Base-by-base conservation (phyloP, 2,329 filamentous ascomycete species). In the Microascus cirrosus region DNA sequence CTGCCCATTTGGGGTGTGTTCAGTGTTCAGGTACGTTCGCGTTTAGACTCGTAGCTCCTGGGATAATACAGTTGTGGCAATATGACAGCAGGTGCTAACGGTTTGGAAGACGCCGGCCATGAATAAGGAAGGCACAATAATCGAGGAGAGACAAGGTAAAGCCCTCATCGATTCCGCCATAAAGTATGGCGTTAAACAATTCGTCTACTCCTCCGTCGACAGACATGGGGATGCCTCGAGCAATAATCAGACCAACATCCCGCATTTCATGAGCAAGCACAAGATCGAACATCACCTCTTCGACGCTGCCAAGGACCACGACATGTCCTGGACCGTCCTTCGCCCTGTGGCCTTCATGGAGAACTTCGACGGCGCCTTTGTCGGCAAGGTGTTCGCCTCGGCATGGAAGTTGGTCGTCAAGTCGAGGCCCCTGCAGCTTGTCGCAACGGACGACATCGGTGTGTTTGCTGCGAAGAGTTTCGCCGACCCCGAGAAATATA, bases 131-230 rank as follows among this genome's bases (percentile, higher is more conserved):
- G 45, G 45, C 45, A 8, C 45, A 2, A 20, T 20, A 6, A 50
- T 24, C n/a, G 45, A 50, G 6, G 45, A 42, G 13, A 35, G 25
- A 8, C 55, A 56, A 24, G 94, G 94, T 61, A 86, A 88, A 69
- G 88, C 89, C 2, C 80, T 96, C 60, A 93, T 92, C 60, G 89
- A 96, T 67, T 91, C 90, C 13, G 93, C 93, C 58, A 93, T 94
- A 70, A 85, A 81, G 65, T 88, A 87, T 45, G 85, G 88, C 55
- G 83, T 97, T 54, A 84, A 90, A 65, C 93, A 97, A 72, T 96
- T 91, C 71, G 83, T 99, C 69, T 99, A 96, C 75, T 95, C 90
- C 64, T 95, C 90, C 66, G 96, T 97, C 92, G 93, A 94, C 6
- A 92, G 97, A 66, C 92, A 97, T 71, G 55, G 55, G 18, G 55